Conservation (phyloP, 495 filamentous ascomycete species). For the Cercophora sp. region DNA sequence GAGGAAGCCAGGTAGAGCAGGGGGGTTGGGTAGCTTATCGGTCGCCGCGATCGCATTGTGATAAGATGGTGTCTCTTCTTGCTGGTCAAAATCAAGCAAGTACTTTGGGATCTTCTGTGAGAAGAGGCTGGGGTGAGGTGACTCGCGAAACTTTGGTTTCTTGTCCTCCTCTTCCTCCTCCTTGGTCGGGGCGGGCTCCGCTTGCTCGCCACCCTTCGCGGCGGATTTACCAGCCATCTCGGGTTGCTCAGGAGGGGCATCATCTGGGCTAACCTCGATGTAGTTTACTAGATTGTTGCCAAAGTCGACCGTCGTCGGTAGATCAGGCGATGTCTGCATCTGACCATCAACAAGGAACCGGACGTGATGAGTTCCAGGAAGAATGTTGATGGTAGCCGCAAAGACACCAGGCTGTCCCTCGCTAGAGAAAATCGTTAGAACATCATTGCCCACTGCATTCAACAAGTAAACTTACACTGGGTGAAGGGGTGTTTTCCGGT, state of each 20-base stretch:
- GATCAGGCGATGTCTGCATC: slow-evolving; percentile 79
- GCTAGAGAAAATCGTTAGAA: slow-evolving; percentile 31
- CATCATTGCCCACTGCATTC: too few species aligned
- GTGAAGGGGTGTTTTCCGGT: slow-evolving; percentile 80
- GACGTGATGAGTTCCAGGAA: slow-evolving; percentile 91
- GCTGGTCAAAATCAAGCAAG: slow-evolving; percentile 76
- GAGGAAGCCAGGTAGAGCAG: slow-evolving; percentile 83
- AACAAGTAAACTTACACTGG: slow-evolving; percentile 62
- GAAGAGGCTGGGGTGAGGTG: slow-evolving; percentile 48
- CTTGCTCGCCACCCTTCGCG: slow-evolving; percentile 26
- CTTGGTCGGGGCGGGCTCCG: slow-evolving; percentile 30
- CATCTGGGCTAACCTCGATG: slow-evolving; percentile 83
- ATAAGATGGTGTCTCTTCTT: slow-evolving; percentile 69
- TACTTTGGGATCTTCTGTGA: slow-evolving; percentile 72
- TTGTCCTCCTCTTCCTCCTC: slow-evolving; percentile 38
- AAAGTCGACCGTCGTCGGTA: slow-evolving; percentile 94
- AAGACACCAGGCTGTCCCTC: slow-evolving; percentile 56
- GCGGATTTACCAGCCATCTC: slow-evolving; percentile 12
- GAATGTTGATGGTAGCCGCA: slow-evolving; percentile 72
- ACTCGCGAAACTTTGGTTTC: slow-evolving; percentile 36
- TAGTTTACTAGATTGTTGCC: slow-evolving; percentile 97
- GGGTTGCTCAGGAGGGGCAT: slow-evolving; percentile 30
- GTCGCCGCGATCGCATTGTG: slow-evolving; percentile 64
- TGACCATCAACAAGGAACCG: slow-evolving; percentile 93
- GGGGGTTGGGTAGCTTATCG: slow-evolving; percentile 74